Conservation (phyloP, 164 flowering plant genomes). For the Aristolochia fimbriata region DNA sequence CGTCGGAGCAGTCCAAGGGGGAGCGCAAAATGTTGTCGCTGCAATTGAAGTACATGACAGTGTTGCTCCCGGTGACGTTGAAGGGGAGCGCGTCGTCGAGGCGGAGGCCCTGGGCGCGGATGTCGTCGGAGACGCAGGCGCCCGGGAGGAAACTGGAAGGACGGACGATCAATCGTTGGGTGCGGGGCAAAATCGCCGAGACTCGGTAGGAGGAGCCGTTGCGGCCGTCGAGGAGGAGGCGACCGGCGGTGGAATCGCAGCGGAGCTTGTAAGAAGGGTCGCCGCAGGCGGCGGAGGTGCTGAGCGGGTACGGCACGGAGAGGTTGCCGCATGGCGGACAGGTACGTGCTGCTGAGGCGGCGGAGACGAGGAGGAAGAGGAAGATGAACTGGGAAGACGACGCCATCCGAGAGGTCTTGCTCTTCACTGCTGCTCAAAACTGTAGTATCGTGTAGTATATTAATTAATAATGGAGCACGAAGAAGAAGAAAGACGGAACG, state of each 20-base stretch:
- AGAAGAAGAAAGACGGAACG: neutral
- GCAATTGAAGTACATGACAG: constrained; percentile 47
- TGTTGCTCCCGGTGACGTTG: constrained; percentile 49
- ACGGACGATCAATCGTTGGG: constrained; percentile 19
- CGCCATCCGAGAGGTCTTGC: no score
- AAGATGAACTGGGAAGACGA: neutral
- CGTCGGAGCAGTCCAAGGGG: constrained; percentile 34
- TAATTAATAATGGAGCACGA: no score
- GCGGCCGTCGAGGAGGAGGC: constrained; percentile 23
- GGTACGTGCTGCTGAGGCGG: neutral
- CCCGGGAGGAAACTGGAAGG: constrained; percentile 16
- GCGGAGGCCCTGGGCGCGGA: constrained; percentile 28
- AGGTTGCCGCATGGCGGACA: constrained; percentile 27
- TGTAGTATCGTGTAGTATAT: no score
- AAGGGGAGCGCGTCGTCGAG: constrained; percentile 41
- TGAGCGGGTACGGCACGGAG: constrained; percentile 39
- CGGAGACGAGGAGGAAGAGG: neutral
- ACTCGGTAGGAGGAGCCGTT: constrained; percentile 27
- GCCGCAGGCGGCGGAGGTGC: constrained; percentile 34
- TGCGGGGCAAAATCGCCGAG: constrained; percentile 20
- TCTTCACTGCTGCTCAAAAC: no score
- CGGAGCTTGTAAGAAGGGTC: constrained; percentile 29
- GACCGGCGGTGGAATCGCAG: constrained; percentile 19
- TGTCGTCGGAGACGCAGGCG: constrained; percentile 24
- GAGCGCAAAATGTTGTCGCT: constrained; percentile 16